Evolutionary conservation across 2,329 filamentous ascomycete genomes (phyloP).

Genomic region (Colletotrichum ledebouriae): DNA sequence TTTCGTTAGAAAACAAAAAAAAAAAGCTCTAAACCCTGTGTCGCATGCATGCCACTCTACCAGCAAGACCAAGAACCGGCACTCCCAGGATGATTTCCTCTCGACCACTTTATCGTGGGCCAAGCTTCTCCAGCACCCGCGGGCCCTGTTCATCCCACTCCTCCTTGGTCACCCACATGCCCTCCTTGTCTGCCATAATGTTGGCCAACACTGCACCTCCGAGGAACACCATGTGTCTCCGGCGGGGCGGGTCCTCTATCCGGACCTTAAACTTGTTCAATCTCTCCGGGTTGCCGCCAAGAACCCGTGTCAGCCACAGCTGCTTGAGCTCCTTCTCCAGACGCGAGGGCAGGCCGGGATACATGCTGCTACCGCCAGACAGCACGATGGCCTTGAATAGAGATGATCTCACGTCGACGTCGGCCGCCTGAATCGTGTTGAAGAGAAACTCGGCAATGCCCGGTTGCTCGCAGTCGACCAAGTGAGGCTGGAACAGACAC

Average conservation of each 20-base stretch:
- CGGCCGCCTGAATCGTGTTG: constrained; percentile 97
- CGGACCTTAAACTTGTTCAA: constrained; percentile 99
- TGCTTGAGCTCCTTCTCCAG: constrained; percentile 99
- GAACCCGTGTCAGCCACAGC: constrained; percentile 92
- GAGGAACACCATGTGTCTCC: constrained; percentile 99
- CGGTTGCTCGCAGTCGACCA: constrained; percentile 97
- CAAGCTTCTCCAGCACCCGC: constrained; percentile 89
- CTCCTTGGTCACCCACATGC: constrained; percentile 98
- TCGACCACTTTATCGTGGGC: constrained; percentile 75
- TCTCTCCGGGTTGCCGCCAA: constrained; percentile 92
- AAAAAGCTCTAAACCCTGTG: constrained; percentile 40
- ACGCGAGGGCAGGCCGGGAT: constrained; percentile 92
- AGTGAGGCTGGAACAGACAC: constrained; percentile 97
- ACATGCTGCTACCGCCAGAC: constrained; percentile 98
- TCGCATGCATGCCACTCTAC: constrained; percentile 42
- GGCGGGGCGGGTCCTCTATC: constrained; percentile 96
- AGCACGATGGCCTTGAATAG: constrained; percentile 98
- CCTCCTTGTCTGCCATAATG: constrained; percentile 98
- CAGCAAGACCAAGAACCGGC: constrained; percentile 34
- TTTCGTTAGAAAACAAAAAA: constrained; percentile 40
- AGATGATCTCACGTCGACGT: constrained; percentile 93
- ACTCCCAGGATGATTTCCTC: constrained; percentile 8
- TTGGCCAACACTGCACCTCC: constrained; percentile 97
- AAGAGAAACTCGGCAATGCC: constrained; percentile 98
- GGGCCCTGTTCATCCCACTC: constrained; percentile 97